Percentiles rank a stretch among this genome's conserved stretches.
phyloP scores from a whole-genome alignment of 371 early-diverging fungal species.

The Mucor piriformis region DNA sequence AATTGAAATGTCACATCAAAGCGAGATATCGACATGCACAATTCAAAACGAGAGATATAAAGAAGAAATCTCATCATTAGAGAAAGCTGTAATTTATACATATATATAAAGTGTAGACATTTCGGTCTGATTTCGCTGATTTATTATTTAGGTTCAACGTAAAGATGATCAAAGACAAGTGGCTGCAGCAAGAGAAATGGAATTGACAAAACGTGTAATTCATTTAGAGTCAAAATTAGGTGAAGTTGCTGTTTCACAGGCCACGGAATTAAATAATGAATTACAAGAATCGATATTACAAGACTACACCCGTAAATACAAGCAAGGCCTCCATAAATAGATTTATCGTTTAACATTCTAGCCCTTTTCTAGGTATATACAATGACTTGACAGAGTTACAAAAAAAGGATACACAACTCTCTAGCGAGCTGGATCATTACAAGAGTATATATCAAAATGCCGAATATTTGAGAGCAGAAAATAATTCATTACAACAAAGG shows the following conservation, averaged over 20 bases:
- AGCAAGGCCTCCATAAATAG: conserved; percentile 1
- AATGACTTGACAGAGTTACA: background rate
- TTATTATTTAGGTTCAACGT: too few species aligned
- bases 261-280: background rate
- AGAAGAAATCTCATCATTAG: background rate
- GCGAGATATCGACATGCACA: background rate
- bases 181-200: background rate
- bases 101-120: too few species aligned
- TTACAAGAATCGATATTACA: background rate
- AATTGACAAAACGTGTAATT: background rate
- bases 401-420: conserved; percentile 29
- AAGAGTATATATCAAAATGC: conserved; percentile 40
- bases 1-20: background rate
- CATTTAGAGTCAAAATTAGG: background rate
- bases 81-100: background rate
- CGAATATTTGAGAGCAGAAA: conserved; percentile 39
- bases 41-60: background rate
- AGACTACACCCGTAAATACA: background rate
- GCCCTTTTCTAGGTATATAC: background rate
- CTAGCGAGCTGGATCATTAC: conserved; percentile 35
- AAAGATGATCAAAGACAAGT: background rate
- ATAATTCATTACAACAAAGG: conserved; percentile 24
- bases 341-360: background rate
- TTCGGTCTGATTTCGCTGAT: too few species aligned
- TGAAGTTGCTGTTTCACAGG: background rate